Evolutionary conservation across 2,329 filamentous ascomycete species (phyloP).

Genomic region (Sphaerulina populicola): DNA sequence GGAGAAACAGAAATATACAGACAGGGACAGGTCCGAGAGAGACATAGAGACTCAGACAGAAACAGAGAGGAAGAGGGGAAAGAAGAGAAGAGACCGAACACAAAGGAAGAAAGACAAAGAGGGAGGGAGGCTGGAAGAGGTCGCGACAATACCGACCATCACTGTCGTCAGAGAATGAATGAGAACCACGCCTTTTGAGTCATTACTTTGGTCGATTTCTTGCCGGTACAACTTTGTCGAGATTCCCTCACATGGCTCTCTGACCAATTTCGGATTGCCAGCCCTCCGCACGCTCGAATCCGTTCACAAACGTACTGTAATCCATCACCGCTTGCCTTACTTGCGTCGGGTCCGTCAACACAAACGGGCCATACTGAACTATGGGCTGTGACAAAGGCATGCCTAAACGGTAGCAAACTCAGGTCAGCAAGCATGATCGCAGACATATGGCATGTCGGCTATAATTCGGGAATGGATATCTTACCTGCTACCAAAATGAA

Average conservation of each 20-base stretch:
- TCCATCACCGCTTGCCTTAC: slow-evolving; percentile 70
- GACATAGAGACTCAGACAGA: not conserved
- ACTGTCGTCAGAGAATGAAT: not conserved
- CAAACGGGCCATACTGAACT: slow-evolving; percentile 79
- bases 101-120: too few species aligned
- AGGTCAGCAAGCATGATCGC: too few species aligned
- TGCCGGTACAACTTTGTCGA: too few species aligned
- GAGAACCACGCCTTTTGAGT: not conserved
- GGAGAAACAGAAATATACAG: too few species aligned
- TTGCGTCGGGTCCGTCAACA: slow-evolving; percentile 62
- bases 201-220: not conserved
- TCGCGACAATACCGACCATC: too few species aligned
- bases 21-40: not conserved
- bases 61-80: too few species aligned
- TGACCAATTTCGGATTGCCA: slow-evolving; percentile 87
- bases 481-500: slow-evolving; percentile 65
- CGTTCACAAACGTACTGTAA: slow-evolving; percentile 63
- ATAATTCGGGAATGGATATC: too few species aligned
- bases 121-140: too few species aligned
- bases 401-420: too few species aligned
- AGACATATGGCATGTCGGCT: too few species aligned
- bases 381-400: slow-evolving; percentile 71
- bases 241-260: slow-evolving; percentile 46
- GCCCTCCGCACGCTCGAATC: slow-evolving; percentile 67
- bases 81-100: too few species aligned